phyloP scores from a whole-genome alignment of 23 red algal genomes.

The Gracilaria caudata region DNA sequence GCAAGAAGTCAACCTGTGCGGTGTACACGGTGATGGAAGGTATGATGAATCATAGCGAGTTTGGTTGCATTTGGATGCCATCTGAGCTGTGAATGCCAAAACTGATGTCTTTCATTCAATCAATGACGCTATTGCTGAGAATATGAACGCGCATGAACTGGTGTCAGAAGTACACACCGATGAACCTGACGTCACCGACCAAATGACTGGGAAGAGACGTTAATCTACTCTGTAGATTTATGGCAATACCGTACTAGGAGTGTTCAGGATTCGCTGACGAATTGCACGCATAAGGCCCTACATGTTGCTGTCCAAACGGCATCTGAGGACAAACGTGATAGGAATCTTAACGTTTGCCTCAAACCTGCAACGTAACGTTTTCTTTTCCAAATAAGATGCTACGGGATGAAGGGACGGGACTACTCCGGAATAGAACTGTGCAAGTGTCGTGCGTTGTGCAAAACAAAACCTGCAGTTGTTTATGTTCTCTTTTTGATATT shows the following conservation, averaged over 20 bases:
- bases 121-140: neutral
- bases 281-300: neutral
- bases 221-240: no score
- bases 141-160: neutral
- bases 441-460: no score
- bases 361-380: neutral
- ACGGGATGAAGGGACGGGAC: neutral
- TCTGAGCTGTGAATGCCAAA: constrained; percentile 17
- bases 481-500: no score
- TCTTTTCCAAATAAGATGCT: neutral
- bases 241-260: neutral
- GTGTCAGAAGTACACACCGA: neutral
- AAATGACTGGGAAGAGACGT: neutral
- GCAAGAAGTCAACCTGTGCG: constrained; percentile 24
- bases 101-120: neutral
- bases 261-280: neutral
- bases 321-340: no score
- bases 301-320: neutral
- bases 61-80: constrained; percentile 24
- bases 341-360: no score
- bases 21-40: constrained; percentile 13
- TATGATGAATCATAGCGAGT: constrained; percentile 11
- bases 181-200: neutral
- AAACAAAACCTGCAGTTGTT: no score
- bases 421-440: neutral